Conservation (phyloP, 2,329 filamentous ascomycete species). For the Ophioceras dolichostomum region DNA sequence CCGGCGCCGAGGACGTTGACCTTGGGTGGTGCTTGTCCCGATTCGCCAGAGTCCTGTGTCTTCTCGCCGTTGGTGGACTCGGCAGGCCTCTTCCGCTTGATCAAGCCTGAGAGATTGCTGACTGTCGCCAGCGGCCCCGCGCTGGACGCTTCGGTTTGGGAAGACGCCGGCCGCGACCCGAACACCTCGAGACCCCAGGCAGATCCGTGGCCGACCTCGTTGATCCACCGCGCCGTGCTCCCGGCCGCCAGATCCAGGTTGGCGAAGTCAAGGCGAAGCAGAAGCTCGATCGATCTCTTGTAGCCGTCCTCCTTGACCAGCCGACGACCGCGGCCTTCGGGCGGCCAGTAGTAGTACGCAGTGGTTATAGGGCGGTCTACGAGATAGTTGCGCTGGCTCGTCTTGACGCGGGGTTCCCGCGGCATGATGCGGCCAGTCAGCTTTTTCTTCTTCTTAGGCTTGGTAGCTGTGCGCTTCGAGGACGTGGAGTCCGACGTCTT, state of each 20-base stretch:
- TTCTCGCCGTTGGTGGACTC: background rate
- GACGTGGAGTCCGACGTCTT: background rate
- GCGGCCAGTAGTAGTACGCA: conserved; percentile 54
- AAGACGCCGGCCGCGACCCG: conserved; percentile 22
- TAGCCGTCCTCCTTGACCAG: conserved; percentile 54
- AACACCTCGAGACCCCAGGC: conserved; percentile 38
- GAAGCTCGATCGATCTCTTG: conserved; percentile 53
- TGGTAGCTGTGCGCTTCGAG: conserved; percentile 14
- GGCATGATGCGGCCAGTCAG: conserved; percentile 49
- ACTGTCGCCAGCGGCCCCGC: conserved; percentile 12
- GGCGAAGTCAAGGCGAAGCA: conserved; percentile 64
- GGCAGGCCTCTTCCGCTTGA: conserved; percentile 25
- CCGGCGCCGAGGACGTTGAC: conserved; percentile 23
- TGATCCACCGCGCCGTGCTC: conserved; percentile 59
- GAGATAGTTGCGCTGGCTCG: conserved; percentile 35
- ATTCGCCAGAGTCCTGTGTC: too few species aligned
- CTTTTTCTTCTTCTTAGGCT: conserved; percentile 31
- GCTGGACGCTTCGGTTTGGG: background rate
- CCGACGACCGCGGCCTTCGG: conserved; percentile 46
- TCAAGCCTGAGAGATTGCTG: conserved; percentile 35
- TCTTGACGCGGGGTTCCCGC: conserved; percentile 54
- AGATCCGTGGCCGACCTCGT: conserved; percentile 46
- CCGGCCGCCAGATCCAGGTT: conserved; percentile 47
- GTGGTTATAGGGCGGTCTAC: conserved; percentile 38
- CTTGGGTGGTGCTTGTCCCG: conserved; percentile 1